Evolutionary conservation across 768 basidiomycete species (phyloP).

Genomic region (Tephrocybe sp.): DNA sequence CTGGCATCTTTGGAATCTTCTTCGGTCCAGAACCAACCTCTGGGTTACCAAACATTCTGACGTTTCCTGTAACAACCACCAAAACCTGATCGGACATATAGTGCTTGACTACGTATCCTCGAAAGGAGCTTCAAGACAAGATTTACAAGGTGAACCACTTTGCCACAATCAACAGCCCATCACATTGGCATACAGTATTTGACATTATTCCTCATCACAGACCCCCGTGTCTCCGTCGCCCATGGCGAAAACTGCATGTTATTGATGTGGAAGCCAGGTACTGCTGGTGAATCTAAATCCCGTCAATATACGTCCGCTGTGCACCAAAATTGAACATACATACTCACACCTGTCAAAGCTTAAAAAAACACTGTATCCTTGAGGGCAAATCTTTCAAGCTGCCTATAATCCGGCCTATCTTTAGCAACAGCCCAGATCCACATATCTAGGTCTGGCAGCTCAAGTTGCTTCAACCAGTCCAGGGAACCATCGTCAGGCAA

Average conservation of each 20-base stretch:
- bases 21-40: background rate
- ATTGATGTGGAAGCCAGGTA: too few relatives aligned
- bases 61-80: background rate
- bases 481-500: conserved; percentile 22
- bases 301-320: background rate
- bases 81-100: background rate
- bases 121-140: background rate
- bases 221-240: background rate
- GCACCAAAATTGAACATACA: background rate
- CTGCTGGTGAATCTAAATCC: background rate
- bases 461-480: conserved; percentile 55
- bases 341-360: conserved; percentile 10
- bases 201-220: too few relatives aligned
- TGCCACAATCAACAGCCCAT: background rate
- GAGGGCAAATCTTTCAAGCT: conserved; percentile 63
- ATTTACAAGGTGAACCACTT: background rate
- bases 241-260: background rate
- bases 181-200: too few relatives aligned
- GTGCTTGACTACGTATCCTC: background rate
- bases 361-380: conserved; percentile 70
- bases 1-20: too few relatives aligned
- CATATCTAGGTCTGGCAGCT: conserved; percentile 60
- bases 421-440: conserved; percentile 88
- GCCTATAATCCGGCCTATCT: conserved; percentile 68
- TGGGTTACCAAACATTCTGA: background rate